phyloP scores from a whole-genome alignment of 2,329 filamentous ascomycete species.

The Calonectria fujianensis region DNA sequence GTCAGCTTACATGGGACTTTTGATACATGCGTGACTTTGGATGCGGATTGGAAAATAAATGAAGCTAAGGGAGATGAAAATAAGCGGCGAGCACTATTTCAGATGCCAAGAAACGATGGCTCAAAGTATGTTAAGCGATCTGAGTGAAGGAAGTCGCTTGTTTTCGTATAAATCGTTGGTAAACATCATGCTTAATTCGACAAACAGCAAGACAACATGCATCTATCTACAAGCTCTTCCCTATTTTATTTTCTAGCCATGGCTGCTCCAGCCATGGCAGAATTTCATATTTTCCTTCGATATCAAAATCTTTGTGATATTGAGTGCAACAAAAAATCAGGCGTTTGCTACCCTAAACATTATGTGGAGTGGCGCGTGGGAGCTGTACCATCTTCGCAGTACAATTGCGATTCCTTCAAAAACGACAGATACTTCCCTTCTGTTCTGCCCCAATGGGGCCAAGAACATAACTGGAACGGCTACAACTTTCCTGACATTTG shows the following conservation, averaged over 20 bases:
- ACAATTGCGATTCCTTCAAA: slow-evolving; percentile 24
- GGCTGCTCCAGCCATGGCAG: neutral
- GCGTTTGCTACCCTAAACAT: slow-evolving; percentile 30
- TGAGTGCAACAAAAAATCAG: slow-evolving; percentile 25
- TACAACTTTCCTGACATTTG: slow-evolving; percentile 22
- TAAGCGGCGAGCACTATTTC: neutral
- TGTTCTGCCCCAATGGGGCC: neutral
- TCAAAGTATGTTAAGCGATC: neutral
- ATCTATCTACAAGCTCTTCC: neutral
- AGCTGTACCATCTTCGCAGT: slow-evolving; percentile 23
- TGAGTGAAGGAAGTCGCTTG: neutral
- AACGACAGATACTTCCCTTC: slow-evolving; percentile 9
- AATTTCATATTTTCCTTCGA: slow-evolving; percentile 8
- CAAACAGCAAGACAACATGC: neutral
- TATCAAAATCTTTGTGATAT: slow-evolving; percentile 29
- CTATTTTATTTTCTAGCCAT: neutral
- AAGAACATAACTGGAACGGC: slow-evolving; percentile 20
- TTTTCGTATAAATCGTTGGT: neutral
- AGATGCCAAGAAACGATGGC: neutral
- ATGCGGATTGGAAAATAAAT: too few relatives aligned
- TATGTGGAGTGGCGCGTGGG: slow-evolving; percentile 30
- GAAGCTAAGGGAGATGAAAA: slow-evolving; percentile 1
- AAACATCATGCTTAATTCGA: neutral
- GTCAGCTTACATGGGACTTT: slow-evolving; percentile 7
- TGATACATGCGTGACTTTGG: too few relatives aligned